Evolutionary conservation across 2,329 filamentous ascomycete species (phyloP), one percentile per base, ranked within the genome.

Genomic region (Bertia moriformis): DNA sequence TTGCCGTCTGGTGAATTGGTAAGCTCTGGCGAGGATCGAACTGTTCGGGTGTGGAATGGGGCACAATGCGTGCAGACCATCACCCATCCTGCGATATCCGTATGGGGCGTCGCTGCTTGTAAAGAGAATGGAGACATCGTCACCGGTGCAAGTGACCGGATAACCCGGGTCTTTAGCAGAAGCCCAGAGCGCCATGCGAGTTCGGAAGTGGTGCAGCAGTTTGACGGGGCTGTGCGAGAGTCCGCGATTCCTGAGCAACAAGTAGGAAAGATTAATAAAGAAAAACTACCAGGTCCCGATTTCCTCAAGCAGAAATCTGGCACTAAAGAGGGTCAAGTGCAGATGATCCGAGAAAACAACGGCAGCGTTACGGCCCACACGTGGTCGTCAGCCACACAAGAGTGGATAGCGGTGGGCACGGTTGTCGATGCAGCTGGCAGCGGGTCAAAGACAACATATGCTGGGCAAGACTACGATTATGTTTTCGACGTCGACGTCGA

Each of bases 401-500:
- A 87, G 54, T 95, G 88, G 88, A 67, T 86, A 41, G 82, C 81
- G 44, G 82, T 96, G 5, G 91, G 91, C n/a, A 93, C 87, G 0
- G 88, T 98, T 1, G 91, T 96, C 10, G 86, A 93, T 49, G 76
- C 86, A 3, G 83, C 82, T 4, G 93, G 86, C 53, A 85, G 78
- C 46, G 83, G 85, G 10, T 76, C 76, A 42, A 87, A 88, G 60
- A 74, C 76, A 4, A 69, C 78, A 42, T 81, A 89, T 53, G 67
- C 83, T 1, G 89, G 89, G 20, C 75, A 93, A 53, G 83, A 89
- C 44, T 98, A 93, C 55, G 91, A 98, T 54, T 95, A 82, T 51
- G 88, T 98, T 5, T 96, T 96, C 48, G 88, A 95, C 52, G 88
- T 95, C 18, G 88, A 94, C 49, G 93, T 95, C 44, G 85, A 94